Conservation (phyloP, 192 early-diverging fungal genomes). For the Gryganskiella cystojenkinii region DNA sequence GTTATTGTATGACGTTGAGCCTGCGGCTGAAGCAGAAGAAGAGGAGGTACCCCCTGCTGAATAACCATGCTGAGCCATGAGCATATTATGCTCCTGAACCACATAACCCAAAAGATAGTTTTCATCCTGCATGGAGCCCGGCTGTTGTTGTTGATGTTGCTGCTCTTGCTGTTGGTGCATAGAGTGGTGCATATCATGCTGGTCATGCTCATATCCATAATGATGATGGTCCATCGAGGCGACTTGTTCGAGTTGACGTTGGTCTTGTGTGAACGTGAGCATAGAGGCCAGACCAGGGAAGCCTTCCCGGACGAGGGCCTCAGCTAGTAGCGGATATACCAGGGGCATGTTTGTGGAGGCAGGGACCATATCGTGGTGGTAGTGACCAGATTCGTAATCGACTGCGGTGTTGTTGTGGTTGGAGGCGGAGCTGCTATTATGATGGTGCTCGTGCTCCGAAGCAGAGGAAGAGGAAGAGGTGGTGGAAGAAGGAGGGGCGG, state of each 20-base stretch:
- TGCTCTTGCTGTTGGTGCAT: constrained; percentile 2
- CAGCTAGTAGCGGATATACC: constrained; percentile 32
- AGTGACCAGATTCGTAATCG: constrained; percentile 16
- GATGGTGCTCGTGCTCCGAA: constrained; percentile 8
- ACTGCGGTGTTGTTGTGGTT: constrained; percentile 28
- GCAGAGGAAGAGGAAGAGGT: constrained; percentile 23
- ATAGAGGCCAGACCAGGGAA: constrained; percentile 34
- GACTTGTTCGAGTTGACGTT: constrained; percentile 41
- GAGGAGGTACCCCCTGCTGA: constrained; percentile 1
- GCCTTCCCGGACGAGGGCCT: constrained; percentile 39
- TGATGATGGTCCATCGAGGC: constrained; percentile 9
- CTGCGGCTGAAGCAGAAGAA: constrained; percentile 5
- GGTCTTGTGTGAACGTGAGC: constrained; percentile 39
- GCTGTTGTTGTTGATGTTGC: constrained; percentile 31
- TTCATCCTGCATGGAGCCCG: constrained; percentile 18
- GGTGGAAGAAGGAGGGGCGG: constrained; percentile 3
- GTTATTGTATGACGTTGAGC: constrained; percentile 6
- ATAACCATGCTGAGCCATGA: constrained; percentile 32
- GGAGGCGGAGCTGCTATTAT: constrained; percentile 1
- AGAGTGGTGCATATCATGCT: constrained; percentile 1
- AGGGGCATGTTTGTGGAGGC: constrained; percentile 18
- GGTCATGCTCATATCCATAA: constrained; percentile 1
- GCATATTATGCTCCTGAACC: constrained; percentile 27
- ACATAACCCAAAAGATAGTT: constrained; percentile 33
- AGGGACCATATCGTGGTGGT: too few species aligned